phyloP scores from a whole-genome alignment of 148 eudicot genomes.

The Euryodendron excelsum region DNA sequence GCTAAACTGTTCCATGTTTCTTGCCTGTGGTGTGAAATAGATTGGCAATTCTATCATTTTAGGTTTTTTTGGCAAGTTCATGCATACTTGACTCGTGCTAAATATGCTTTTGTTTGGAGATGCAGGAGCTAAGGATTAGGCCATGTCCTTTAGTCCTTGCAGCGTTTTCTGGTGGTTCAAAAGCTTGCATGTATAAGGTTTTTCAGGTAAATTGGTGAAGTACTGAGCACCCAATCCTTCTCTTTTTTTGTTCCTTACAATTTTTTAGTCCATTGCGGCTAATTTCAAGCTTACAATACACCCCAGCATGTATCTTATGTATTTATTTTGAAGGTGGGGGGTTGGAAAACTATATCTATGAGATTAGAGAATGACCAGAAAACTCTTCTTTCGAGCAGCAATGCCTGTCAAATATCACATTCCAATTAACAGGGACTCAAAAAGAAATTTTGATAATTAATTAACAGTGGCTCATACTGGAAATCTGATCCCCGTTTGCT shows the following conservation, averaged over 20 bases:
- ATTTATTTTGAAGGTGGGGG: too few species aligned
- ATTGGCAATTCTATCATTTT: conserved; percentile 3
- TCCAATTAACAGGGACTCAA: background rate
- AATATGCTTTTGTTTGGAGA: background rate
- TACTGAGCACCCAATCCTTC: background rate
- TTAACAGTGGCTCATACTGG: background rate
- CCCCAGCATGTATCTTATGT: background rate
- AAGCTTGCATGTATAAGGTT: conserved; percentile 70
- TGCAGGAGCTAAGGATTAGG: conserved; percentile 46
- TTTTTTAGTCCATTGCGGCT: background rate
- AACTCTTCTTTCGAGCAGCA: background rate
- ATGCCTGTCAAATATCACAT: background rate
- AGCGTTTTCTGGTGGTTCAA: conserved; percentile 64
- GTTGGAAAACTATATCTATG: too few species aligned
- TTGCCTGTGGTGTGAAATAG: background rate
- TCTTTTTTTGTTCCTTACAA: background rate
- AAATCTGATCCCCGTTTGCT: background rate
- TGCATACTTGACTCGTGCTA: background rate
- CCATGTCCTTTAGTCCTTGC: conserved; percentile 63
- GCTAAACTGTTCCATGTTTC: background rate
- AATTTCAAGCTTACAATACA: background rate
- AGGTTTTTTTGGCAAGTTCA: background rate
- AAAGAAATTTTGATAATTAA: too few species aligned
- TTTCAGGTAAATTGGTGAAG: conserved; percentile 43
- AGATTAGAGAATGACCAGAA: too few species aligned